Conservation (phyloP, 108 stramenopile genomes). For the Cyclotella cryptica region DNA sequence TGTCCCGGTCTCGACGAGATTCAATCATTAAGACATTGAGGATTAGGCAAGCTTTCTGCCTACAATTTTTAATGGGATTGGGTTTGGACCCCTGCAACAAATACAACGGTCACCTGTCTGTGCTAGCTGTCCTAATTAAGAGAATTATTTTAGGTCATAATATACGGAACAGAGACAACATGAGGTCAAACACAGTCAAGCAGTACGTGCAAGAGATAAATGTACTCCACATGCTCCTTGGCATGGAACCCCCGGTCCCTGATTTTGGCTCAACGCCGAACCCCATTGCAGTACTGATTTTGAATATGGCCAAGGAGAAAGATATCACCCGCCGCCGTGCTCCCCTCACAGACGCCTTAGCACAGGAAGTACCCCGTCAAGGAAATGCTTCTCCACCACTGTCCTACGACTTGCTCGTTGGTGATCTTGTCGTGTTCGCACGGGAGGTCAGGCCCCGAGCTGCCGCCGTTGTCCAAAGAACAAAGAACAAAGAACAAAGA, state of each 20-base stretch:
- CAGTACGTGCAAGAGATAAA: constrained; percentile 4
- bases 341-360: neutral
- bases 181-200: neutral
- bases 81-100: neutral
- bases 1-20: constrained; percentile 3
- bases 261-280: too few relatives aligned
- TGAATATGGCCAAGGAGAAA: neutral
- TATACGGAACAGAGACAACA: neutral
- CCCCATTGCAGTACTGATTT: neutral
- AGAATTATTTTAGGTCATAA: neutral
- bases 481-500: too few relatives aligned
- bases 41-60: constrained; percentile 23
- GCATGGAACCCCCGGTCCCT: too few relatives aligned
- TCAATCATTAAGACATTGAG: neutral
- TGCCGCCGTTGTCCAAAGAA: neutral
- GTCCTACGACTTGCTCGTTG: neutral
- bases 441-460: neutral
- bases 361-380: neutral
- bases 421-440: neutral
- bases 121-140: neutral
- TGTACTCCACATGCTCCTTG: neutral
- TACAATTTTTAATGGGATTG: neutral
- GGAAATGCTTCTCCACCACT: neutral
- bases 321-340: neutral
- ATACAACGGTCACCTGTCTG: too few relatives aligned